Evolutionary conservation across 257 asterid species (phyloP).

Genomic region (Nicotiana obtusifolia): DNA sequence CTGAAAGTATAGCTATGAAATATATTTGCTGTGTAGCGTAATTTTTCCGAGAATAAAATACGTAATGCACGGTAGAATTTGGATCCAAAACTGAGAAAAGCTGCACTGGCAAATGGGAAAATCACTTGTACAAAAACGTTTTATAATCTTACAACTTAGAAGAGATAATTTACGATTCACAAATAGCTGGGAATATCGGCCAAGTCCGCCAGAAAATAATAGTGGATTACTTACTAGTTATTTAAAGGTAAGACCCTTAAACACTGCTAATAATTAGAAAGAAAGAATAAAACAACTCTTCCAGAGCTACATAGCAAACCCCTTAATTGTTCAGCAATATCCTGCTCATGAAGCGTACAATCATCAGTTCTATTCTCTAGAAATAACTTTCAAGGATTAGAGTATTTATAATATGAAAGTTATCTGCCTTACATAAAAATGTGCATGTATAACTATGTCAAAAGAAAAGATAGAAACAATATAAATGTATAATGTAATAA

Average conservation of each 20-base stretch:
- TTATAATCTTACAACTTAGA: not conserved
- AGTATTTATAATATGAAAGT: too few species aligned
- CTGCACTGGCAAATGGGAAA: not conserved
- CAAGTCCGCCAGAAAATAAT: not conserved
- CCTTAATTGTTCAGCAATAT: not conserved
- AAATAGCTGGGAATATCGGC: not conserved
- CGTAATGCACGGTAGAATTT: not conserved
- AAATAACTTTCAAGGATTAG: too few species aligned
- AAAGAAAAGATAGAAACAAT: not conserved
- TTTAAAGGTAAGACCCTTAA: not conserved
- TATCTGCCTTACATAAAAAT: too few species aligned
- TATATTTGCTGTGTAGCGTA: too few species aligned
- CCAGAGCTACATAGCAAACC: conserved; percentile 5
- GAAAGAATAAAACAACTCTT: not conserved
- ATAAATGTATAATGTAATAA: not conserved
- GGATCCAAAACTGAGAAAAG: not conserved
- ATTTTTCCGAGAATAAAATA: not conserved
- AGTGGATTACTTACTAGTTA: not conserved
- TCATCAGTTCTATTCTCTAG: not conserved
- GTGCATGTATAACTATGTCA: too few species aligned
- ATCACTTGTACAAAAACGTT: not conserved
- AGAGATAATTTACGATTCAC: not conserved
- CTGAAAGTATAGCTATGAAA: too few species aligned
- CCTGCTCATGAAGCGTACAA: not conserved
- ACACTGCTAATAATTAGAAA: not conserved